A percentile compares a stretch with the other conserved stretches of the same genome.
Conservation (phyloP, 495 filamentous ascomycete genomes). For the Tuber melanosporum region DNA sequence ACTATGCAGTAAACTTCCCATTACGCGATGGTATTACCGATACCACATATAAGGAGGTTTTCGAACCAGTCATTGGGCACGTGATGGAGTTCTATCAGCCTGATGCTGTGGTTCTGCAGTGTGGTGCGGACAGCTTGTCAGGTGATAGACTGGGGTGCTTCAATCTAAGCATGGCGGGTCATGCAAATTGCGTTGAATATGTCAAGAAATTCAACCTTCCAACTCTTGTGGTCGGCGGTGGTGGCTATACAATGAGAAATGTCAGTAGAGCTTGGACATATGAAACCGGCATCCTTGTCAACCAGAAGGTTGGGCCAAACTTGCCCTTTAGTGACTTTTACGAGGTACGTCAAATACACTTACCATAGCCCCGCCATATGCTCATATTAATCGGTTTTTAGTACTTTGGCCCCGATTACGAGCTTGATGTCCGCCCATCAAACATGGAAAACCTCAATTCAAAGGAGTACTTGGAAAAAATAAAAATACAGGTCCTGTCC, state of each 20-base stretch:
- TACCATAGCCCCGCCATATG: constrained; percentile 8
- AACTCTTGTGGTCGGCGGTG: constrained; percentile 85
- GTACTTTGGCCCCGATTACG: constrained; percentile 97
- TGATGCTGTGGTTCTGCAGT: constrained; percentile 92
- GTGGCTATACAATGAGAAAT: constrained; percentile 98
- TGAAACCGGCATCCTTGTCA: constrained; percentile 87
- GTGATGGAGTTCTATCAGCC: constrained; percentile 97
- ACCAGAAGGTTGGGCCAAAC: constrained; percentile 65
- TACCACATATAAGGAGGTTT: constrained; percentile 82
- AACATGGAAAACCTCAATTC: constrained; percentile 99
- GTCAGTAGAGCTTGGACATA: constrained; percentile 96
- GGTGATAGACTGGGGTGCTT: constrained; percentile 95
- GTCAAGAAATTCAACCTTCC: constrained; percentile 90
- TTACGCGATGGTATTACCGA: constrained; percentile 98
- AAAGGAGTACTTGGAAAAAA: constrained; percentile 89
- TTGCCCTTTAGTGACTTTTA: constrained; percentile 99
- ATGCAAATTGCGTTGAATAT: constrained; percentile 95
- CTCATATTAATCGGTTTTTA: constrained; percentile 46
- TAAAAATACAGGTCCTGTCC: constrained; percentile 82
- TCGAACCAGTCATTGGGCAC: constrained; percentile 84
- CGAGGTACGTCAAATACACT: constrained; percentile 56
- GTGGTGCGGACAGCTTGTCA: constrained; percentile 89
- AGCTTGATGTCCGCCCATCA: constrained; percentile 85
- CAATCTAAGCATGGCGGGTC: constrained; percentile 94
- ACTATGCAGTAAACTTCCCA: constrained; percentile 96